Conservation (phyloP, 495 filamentous ascomycete genomes). For the Umbilicaria muhlenbergii region DNA sequence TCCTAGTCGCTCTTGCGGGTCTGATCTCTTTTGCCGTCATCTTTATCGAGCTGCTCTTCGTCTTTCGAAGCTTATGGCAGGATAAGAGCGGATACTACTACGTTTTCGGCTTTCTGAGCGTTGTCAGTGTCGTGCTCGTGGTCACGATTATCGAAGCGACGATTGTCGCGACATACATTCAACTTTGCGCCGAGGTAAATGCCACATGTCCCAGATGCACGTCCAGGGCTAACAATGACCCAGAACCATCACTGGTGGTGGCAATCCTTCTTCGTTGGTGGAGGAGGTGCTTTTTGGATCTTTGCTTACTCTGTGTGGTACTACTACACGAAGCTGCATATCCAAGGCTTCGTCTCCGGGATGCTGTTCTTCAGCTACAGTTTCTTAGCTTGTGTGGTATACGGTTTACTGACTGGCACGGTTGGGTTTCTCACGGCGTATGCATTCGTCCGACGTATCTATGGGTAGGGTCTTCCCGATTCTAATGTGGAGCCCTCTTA, state of each 20-base stretch:
- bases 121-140: constrained; percentile 59
- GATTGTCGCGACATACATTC: constrained; percentile 74
- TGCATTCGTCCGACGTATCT: constrained; percentile 79
- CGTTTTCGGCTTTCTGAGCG: constrained; percentile 77
- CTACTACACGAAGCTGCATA: constrained; percentile 68
- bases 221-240: constrained; percentile 9
- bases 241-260: constrained; percentile 95
- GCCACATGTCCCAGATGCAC: background rate
- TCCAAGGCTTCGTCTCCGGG: constrained; percentile 65
- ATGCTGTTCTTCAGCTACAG: constrained; percentile 82
- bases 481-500: background rate
- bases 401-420: constrained; percentile 72
- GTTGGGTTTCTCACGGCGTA: constrained; percentile 81
- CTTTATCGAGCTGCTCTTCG: constrained; percentile 85
- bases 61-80: constrained; percentile 84
- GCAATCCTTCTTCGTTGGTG: constrained; percentile 77
- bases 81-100: constrained; percentile 94
- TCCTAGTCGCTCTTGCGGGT: constrained; percentile 57
- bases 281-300: constrained; percentile 69
- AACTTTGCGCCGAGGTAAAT: constrained; percentile 61
- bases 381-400: constrained; percentile 66
- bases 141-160: constrained; percentile 79
- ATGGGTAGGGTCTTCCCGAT: constrained; percentile 41
- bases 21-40: constrained; percentile 85
- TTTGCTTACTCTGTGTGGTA: constrained; percentile 81